Evolutionary conservation across 106 monocot species (phyloP).

Genomic region (Acorus gramineus): DNA sequence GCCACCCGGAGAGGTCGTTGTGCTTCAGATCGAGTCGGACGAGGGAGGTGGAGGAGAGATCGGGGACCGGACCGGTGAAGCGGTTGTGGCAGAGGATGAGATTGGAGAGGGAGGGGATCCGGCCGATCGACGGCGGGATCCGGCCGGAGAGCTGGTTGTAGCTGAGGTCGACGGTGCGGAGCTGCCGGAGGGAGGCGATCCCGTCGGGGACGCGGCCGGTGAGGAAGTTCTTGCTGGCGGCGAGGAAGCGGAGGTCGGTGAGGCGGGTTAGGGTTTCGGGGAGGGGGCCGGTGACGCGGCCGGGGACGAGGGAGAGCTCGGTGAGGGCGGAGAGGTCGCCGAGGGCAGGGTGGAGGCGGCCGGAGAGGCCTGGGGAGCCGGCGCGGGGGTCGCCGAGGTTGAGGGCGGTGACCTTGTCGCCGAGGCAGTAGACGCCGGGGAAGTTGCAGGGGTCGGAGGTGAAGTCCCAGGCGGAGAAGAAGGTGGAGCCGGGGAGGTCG

Average conservation of each 20-base stretch:
- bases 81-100: slow-evolving; percentile 61
- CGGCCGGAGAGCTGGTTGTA: slow-evolving; percentile 52
- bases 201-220: slow-evolving; percentile 41
- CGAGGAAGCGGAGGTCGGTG: slow-evolving; percentile 50
- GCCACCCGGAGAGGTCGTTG: not conserved
- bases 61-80: slow-evolving; percentile 18
- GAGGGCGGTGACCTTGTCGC: slow-evolving; percentile 32
- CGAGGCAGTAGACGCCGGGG: slow-evolving; percentile 50
- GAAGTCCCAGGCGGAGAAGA: slow-evolving; percentile 60
- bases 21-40: not conserved
- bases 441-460: slow-evolving; percentile 59
- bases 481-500: slow-evolving; percentile 57
- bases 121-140: slow-evolving; percentile 24
- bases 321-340: slow-evolving; percentile 36
- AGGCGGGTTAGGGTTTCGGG: slow-evolving; percentile 27
- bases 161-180: slow-evolving; percentile 60
- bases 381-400: slow-evolving; percentile 62
- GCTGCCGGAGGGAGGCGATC: slow-evolving; percentile 20
- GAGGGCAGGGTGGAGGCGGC: slow-evolving; percentile 37
- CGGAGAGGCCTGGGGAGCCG: slow-evolving; percentile 48
- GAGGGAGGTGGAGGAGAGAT: not conserved
- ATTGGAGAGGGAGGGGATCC: slow-evolving; percentile 32
- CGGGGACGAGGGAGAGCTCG: slow-evolving; percentile 61
- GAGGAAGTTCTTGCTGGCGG: slow-evolving; percentile 49
- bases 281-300: slow-evolving; percentile 41